Evolutionary conservation across 1,139 yeast species (phyloP), one percentile per base, ranked within the genome.

Genomic region (Williopsis jadinii): DNA sequence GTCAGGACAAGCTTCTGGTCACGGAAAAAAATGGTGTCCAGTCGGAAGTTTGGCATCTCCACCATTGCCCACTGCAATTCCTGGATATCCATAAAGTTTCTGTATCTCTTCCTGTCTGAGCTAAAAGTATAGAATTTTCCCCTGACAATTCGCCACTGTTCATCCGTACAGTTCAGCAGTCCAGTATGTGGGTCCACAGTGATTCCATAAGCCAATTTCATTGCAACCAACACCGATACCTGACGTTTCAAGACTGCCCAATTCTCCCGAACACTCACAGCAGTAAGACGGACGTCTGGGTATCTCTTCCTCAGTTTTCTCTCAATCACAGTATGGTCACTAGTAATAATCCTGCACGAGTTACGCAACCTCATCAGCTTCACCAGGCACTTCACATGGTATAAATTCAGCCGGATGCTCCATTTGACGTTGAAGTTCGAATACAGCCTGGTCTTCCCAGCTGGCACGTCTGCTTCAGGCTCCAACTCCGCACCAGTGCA

Each of bases 401-500:
- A 34, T 15, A 38, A 11, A 12, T 30, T 12, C 11, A 24, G 36
- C n/a, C 40, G 32, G 11, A 38, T 38, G 12, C 34, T n/a, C 40
- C 40, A 38, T 4, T 32, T 32, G 9, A 9, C 5, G 11, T 19
- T 33, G 30, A 28, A 14, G 30, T 38, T 38, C 13, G 28, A 19
- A 32, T 34, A 38, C 8, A 38, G 35, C 10, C 41, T 37, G n/a
- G 32, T 38, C 41, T 34, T 35, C 5, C 41, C 41, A 13, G n/a
- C 28, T 8, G 41, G 41, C 3, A 34, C 37, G 11, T 34, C 37
- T 12, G 30, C 41, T 19, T 28, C 32, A 3, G 37, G 41, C 12
- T 38, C 41, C 12, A 38, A 33, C 24, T 19, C 24, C 24, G 24
- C 24, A 19, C 24, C 24, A 19, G 6, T 19, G 6, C 24, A 6